Conservation (phyloP, 169 alveolate species). For the Cardiosporidium cionae region DNA sequence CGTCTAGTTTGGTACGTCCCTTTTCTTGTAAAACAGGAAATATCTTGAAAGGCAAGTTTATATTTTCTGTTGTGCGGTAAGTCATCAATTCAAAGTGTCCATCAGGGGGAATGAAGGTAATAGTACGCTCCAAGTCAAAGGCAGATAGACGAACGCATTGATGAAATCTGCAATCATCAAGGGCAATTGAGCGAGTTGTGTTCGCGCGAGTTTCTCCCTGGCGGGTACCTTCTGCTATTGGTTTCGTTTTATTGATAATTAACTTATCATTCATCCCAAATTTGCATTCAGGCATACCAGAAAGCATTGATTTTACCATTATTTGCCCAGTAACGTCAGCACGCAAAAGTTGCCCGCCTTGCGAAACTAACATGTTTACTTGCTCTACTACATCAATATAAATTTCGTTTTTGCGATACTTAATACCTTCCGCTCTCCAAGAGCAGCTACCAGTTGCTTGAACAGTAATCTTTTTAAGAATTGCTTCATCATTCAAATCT, state of each 20-base stretch:
- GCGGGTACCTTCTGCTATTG: neutral
- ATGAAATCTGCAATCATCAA: slow-evolving; percentile 61
- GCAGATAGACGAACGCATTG: slow-evolving; percentile 78
- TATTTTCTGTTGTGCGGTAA: slow-evolving; percentile 73
- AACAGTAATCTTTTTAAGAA: slow-evolving; percentile 66
- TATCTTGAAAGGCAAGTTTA: slow-evolving; percentile 77
- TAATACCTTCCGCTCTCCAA: slow-evolving; percentile 79
- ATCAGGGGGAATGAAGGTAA: slow-evolving; percentile 88
- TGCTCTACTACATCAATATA: slow-evolving; percentile 77
- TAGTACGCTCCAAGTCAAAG: slow-evolving; percentile 79
- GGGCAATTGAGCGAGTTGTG: slow-evolving; percentile 5
- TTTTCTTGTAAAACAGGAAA: slow-evolving; percentile 47
- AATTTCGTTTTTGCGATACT: slow-evolving; percentile 64
- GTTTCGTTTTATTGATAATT: no score
- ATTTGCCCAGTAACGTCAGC: slow-evolving; percentile 81
- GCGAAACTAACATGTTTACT: slow-evolving; percentile 62
- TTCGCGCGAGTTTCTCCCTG: neutral
- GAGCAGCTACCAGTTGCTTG: slow-evolving; percentile 82
- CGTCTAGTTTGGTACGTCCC: slow-evolving; percentile 56
- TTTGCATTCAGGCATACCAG: slow-evolving; percentile 84
- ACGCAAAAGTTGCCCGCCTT: slow-evolving; percentile 22
- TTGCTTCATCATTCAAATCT: slow-evolving; percentile 41
- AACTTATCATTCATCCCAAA: slow-evolving; percentile 46
- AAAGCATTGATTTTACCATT: slow-evolving; percentile 55
- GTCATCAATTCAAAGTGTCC: slow-evolving; percentile 70